phyloP scores from a whole-genome alignment of 768 basidiomycete species.

The Rhodocollybia butyracea region DNA sequence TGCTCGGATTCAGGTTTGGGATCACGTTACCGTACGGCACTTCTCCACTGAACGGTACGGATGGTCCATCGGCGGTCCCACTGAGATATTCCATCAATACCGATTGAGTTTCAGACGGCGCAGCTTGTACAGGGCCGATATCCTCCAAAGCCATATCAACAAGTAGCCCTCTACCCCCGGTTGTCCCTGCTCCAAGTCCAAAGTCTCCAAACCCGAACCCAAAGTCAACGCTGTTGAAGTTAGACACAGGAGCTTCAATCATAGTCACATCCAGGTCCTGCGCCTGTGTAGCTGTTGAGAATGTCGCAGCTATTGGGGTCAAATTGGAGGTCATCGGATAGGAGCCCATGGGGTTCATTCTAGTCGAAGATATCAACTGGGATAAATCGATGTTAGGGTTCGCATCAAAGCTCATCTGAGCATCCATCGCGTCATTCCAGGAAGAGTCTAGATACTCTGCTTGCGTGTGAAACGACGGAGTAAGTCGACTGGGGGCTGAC shows the following conservation, averaged over 20 bases:
- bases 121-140: background rate
- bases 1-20: background rate
- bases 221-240: background rate
- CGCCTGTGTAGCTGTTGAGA: background rate
- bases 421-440: constrained; percentile 2
- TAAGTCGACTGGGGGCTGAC: background rate
- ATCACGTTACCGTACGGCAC: background rate
- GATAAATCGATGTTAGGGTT: background rate
- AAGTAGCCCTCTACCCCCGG: background rate
- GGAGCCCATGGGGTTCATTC: too few relatives aligned
- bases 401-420: constrained; percentile 3
- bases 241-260: background rate
- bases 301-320: background rate
- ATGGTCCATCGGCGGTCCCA: constrained; percentile 8
- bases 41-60: background rate
- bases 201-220: background rate
- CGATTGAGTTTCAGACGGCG: constrained; percentile 2
- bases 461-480: background rate
- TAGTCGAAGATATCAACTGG: background rate
- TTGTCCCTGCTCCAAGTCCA: constrained; percentile 2
- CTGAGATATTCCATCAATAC: constrained; percentile 30
- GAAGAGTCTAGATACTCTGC: too few relatives aligned
- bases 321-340: too few relatives aligned
- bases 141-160: constrained; percentile 4
- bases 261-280: background rate